phyloP scores from a whole-genome alignment of 257 asterid genomes.

The Solanum peruvianum region DNA sequence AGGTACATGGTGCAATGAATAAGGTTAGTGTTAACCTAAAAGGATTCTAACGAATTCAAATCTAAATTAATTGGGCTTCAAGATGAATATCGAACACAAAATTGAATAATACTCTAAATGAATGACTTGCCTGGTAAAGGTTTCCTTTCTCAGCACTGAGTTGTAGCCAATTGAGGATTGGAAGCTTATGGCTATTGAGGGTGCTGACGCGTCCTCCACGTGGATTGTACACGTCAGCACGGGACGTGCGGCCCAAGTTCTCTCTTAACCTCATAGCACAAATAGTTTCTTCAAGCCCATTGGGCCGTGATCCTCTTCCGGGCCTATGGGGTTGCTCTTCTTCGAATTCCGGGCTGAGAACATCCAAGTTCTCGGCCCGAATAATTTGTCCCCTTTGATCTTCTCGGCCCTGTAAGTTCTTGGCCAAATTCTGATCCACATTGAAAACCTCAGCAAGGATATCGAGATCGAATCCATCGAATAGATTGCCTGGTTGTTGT shows the following conservation, averaged over 20 bases:
- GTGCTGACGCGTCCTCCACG: constrained; percentile 48
- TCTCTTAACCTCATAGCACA: constrained; percentile 30
- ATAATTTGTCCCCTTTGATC: constrained; percentile 49
- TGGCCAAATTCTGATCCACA: not conserved
- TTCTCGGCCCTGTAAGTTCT: constrained; percentile 14
- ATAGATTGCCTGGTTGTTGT: constrained; percentile 9
- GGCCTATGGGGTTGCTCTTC: not conserved
- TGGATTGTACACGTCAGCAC: constrained; percentile 44
- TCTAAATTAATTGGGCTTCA: fast-evolving
- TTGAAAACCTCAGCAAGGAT: constrained; percentile 29
- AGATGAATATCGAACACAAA: not conserved
- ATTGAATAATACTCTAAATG: not conserved
- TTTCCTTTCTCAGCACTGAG: constrained; percentile 48
- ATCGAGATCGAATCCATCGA: constrained; percentile 27
- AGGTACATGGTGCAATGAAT: no score
- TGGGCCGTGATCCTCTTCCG: not conserved
- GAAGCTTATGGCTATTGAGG: constrained; percentile 41
- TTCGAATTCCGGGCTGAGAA: constrained; percentile 21
- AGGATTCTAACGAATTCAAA: not conserved
- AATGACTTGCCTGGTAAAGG: constrained; percentile 38
- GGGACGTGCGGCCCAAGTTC: constrained; percentile 28
- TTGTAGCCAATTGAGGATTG: constrained; percentile 30
- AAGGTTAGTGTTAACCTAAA: not conserved
- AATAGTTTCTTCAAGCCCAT: constrained; percentile 46
- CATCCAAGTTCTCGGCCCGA: constrained; percentile 16